Percentiles rank a stretch among this genome's conserved stretches.
Evolutionary conservation across 441 rosid species (phyloP).

Genomic region (Populus trichocarpa): DNA sequence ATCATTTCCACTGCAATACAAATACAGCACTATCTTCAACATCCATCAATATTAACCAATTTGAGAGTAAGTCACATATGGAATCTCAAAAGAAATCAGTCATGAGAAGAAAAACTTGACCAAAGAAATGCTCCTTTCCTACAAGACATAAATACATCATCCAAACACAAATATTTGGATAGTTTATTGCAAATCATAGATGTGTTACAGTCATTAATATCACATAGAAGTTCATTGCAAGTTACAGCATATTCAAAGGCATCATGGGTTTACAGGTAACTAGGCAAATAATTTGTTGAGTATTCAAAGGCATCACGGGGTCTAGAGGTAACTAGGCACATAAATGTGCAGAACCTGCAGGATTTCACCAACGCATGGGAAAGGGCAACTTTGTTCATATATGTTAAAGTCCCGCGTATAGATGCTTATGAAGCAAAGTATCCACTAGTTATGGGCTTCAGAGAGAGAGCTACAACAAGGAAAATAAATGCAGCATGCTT

Average conservation of each 20-base stretch:
- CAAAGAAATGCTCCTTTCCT: neutral
- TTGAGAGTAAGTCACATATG: too few relatives aligned
- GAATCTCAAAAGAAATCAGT: neutral
- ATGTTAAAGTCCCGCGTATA: neutral
- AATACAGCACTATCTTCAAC: neutral
- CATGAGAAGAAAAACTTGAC: neutral
- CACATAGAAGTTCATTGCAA: too few relatives aligned
- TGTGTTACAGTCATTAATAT: neutral
- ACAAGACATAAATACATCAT: neutral
- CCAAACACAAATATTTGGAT: neutral
- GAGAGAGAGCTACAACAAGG: neutral
- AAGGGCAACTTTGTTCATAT: neutral
- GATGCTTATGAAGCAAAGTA: neutral
- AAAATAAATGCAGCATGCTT: neutral
- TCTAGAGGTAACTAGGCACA: neutral
- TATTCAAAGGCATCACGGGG: neutral
- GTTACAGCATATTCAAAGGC: neutral
- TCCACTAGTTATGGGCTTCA: neutral
- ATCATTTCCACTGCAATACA: conserved; percentile 59
- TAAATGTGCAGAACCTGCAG: neutral
- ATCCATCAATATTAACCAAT: neutral
- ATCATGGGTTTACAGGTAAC: neutral
- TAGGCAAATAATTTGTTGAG: neutral
- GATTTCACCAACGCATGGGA: neutral
- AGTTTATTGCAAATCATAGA: neutral